phyloP scores from a whole-genome alignment of 176 grass and related monocot species.

The Aegilops umbellulata region DNA sequence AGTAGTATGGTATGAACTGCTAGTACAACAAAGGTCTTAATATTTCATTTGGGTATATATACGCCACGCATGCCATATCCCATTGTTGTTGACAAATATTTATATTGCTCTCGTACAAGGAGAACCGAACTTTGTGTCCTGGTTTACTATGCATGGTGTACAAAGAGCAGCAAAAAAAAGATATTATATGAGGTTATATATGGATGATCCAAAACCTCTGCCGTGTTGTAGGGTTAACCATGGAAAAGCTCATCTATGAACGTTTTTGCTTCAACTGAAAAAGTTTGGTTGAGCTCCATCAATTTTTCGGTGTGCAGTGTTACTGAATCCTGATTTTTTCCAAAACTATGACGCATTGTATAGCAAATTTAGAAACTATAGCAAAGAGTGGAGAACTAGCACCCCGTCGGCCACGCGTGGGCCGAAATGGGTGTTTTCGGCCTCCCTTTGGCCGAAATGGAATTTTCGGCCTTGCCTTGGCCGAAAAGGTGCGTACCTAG shows the following conservation, averaged over 20 bases:
- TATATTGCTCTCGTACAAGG: neutral
- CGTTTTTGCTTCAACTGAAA: neutral
- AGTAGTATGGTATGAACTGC: neutral
- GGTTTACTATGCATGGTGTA: neutral
- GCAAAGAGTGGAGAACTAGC: too few relatives aligned
- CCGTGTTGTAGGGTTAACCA: neutral
- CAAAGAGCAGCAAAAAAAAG: neutral
- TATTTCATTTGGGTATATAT: neutral
- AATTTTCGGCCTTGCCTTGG: too few relatives aligned
- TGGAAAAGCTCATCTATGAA: neutral
- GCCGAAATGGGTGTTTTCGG: too few relatives aligned
- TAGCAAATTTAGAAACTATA: too few relatives aligned
- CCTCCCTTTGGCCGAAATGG: too few relatives aligned
- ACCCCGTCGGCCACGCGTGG: too few relatives aligned
- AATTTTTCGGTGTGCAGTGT: too few relatives aligned
- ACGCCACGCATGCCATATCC: neutral
- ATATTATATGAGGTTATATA: neutral
- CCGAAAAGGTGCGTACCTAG: too few relatives aligned
- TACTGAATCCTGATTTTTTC: too few relatives aligned
- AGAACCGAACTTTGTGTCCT: neutral
- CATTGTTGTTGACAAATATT: neutral
- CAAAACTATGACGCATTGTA: too few relatives aligned
- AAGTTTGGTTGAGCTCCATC: neutral
- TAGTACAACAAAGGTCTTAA: neutral
- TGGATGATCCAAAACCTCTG: neutral